Percentiles rank a stretch among this genome's conserved stretches.
These are phyloP conservation scores for Coelastrella sp. DNA, from an alignment of 139 green algal species.

Conservation along the genomic window DNA sequence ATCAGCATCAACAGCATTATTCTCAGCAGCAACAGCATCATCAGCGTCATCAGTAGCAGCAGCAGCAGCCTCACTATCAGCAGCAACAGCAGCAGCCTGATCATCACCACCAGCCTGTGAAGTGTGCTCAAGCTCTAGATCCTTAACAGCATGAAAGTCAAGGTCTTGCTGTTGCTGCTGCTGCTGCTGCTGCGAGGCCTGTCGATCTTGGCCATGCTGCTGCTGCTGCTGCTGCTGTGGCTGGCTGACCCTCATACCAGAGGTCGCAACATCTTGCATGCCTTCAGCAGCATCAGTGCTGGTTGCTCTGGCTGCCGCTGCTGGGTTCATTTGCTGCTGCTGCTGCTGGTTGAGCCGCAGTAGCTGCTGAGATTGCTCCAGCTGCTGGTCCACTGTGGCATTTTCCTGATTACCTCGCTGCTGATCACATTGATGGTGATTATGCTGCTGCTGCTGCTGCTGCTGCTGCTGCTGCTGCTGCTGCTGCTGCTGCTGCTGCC, in stretches of 20 bases:
- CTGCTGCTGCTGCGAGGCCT: too few species aligned
- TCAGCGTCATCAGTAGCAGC: too few species aligned
- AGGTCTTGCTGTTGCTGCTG: too few species aligned
- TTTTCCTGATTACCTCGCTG: background rate
- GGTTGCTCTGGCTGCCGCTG: background rate
- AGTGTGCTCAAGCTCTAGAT: too few species aligned
- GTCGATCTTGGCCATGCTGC: background rate
- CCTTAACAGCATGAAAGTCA: too few species aligned
- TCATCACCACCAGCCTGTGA: too few species aligned
- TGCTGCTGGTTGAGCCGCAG: background rate
- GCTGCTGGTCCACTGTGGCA: background rate
- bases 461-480: constrained; percentile 18
- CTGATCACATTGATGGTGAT: background rate
- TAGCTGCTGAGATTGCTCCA: background rate
- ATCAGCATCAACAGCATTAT: background rate
- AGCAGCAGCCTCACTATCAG: too few species aligned
- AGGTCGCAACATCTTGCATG: too few species aligned
- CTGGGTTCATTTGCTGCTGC: background rate
- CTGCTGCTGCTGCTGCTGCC: constrained; percentile 14
- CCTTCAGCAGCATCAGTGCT: background rate
- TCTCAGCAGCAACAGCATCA: too few species aligned
- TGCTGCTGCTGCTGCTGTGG: background rate
- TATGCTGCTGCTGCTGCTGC: background rate
- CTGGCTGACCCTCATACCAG: too few species aligned
- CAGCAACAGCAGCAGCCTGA: too few species aligned